A percentile compares a stretch with the other conserved stretches of the same genome.
These are phyloP conservation scores for Phytophthora vignae DNA, from an alignment of 352 stramenopile genomes.

Conservation along the genomic window DNA sequence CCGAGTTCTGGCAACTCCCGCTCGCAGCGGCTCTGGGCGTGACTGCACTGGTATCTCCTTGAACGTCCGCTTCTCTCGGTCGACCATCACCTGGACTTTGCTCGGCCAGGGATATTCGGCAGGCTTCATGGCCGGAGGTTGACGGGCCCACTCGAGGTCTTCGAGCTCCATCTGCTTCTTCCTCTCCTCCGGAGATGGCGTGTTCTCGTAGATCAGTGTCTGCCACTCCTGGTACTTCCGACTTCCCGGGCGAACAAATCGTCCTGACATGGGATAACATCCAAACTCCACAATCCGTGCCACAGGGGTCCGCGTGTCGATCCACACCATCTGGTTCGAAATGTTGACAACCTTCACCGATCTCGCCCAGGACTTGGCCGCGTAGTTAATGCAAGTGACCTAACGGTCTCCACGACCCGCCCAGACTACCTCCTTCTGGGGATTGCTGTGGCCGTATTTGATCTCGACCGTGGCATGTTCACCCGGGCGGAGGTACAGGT, in stretches of 20 bases:
- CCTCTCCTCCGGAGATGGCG: background rate
- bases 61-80: background rate
- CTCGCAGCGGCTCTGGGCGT: no score
- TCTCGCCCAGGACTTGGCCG: background rate
- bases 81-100: no score
- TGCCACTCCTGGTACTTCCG: constrained; percentile 15
- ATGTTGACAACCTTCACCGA: background rate
- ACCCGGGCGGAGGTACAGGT: background rate
- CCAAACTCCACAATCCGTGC: background rate
- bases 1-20: no score
- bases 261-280: background rate
- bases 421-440: background rate
- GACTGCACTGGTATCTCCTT: background rate
- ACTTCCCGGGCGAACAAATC: background rate
- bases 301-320: background rate
- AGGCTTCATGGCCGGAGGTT: background rate
- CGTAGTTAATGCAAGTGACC: background rate
- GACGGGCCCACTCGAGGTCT: background rate
- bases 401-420: no score
- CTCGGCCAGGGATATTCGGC: background rate
- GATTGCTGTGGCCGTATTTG: background rate
- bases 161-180: background rate
- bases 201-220: constrained; percentile 12
- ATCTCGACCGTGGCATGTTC: background rate
- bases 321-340: background rate